Conservation (phyloP, 2,329 filamentous ascomycete genomes). For the Chaetothyriales sp. region DNA sequence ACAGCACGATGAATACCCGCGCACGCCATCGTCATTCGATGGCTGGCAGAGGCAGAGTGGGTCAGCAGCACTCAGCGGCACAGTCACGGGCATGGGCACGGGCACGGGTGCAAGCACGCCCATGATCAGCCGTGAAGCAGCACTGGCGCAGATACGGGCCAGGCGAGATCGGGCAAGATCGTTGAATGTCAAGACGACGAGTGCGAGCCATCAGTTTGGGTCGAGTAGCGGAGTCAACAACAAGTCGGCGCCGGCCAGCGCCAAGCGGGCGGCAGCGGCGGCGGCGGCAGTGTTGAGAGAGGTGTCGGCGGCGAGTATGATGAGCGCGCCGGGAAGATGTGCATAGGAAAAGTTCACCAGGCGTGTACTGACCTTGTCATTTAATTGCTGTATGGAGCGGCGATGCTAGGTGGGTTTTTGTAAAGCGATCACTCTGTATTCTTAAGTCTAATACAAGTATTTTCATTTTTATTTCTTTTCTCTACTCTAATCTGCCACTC, state of each 20-base stretch:
- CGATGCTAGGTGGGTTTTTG: no score
- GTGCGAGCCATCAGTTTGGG: not conserved
- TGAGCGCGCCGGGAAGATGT: not conserved
- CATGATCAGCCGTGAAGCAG: constrained; percentile 32
- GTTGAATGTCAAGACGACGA: constrained; percentile 20
- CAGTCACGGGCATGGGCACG: no score
- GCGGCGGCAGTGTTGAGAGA: not conserved
- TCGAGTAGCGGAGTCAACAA: not conserved
- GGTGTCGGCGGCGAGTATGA: not conserved
- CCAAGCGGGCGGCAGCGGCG: not conserved
- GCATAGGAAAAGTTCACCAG: not conserved
- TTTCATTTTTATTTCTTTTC: no score
- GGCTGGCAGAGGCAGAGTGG: not conserved
- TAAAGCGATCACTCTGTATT: no score
- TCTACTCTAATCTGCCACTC: no score
- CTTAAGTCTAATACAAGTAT: no score
- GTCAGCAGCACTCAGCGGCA: constrained; percentile 17
- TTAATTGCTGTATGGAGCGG: no score
- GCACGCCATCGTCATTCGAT: not conserved
- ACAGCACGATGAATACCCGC: not conserved
- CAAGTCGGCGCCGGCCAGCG: not conserved
- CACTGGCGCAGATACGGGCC: constrained; percentile 37
- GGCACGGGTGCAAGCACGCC: no score
- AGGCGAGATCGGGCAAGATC: constrained; percentile 33
- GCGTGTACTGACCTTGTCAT: no score